Conservation (phyloP, 805 yeast species). For the Nakazawaea molendinolei region DNA sequence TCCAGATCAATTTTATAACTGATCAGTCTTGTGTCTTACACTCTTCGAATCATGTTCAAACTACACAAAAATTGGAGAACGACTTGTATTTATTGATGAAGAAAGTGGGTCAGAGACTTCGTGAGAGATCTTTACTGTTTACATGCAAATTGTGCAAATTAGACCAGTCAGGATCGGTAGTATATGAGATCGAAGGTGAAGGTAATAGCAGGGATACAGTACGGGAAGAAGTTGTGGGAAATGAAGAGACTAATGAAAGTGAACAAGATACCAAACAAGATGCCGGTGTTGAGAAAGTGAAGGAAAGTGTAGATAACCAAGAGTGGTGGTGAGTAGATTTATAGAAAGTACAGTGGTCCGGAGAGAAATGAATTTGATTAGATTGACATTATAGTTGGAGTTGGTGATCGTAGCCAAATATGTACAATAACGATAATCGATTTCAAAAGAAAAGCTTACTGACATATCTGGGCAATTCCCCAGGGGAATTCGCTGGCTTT, state of each 20-base stretch:
- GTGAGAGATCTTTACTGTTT: slow-evolving; percentile 39
- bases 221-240: too few relatives aligned
- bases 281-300: not conserved
- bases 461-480: too few relatives aligned
- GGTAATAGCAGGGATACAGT: not conserved
- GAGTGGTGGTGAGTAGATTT: slow-evolving; percentile 6
- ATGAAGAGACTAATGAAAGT: too few relatives aligned
- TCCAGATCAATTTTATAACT: slow-evolving; percentile 31
- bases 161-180: slow-evolving; percentile 28
- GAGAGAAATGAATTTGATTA: too few relatives aligned
- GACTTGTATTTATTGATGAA: slow-evolving; percentile 36
- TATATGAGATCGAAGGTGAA: slow-evolving; percentile 20
- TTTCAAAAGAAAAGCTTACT: too few relatives aligned
- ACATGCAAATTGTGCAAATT: slow-evolving; percentile 39
- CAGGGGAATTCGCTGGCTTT: too few relatives aligned
- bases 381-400: too few relatives aligned
- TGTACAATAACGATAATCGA: too few relatives aligned
- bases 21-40: slow-evolving; percentile 35
- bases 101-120: slow-evolving; percentile 25
- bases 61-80: slow-evolving; percentile 33
- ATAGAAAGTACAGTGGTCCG: too few relatives aligned
- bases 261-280: not conserved
- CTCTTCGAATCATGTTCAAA: slow-evolving; percentile 27
- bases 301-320: not conserved
- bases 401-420: too few relatives aligned